Base-by-base conservation (phyloP, 345 rosid genomes). In the Chamaenerion angustifolium region DNA sequence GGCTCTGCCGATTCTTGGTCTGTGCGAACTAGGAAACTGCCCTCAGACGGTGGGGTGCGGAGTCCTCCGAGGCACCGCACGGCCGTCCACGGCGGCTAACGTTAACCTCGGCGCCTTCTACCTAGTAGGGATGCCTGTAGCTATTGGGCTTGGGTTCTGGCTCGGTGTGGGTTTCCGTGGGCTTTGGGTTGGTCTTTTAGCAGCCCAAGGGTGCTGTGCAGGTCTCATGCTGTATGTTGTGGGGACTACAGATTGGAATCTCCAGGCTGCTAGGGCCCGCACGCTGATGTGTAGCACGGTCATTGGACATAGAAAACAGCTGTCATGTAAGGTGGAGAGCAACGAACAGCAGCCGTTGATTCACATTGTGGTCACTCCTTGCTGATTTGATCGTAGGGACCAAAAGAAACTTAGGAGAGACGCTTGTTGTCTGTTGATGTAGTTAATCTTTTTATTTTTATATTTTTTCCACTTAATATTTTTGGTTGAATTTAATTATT, bases 11-110 rank as follows among this genome's bases (percentile, higher is more conserved):
- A 79, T 90, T 41, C 65, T 90, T 46, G 98, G 98, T 19, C 51
- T 79, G 21, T 82, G 92, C 64, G 92, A 82, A 69, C 71, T 82
- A 5, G 92, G 86, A 13, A 90, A 90, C 82, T 83, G 92, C 56
- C 98, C 98, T 2, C 98, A 90, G 64, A 90, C 98, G 41, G 94
- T 86, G 45, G 92, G 92, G 0, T 90, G 98, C 58, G 95, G 97
- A n/a, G 94, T 83, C 44, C 74, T 90, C 2, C 64, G 97, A 48
- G 98, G 98, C 17, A 77, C 73, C n/a, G 98, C 98, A 4, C 72
- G 95, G 10, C 95, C 98, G 8, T 53, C 92, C 9, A 74, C 77
- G 11, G 98, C 94, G 46, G 98, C 98, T 3, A 83, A 76, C 49
- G 88, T 90, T 48, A 90, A 90, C 72, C 81, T 90, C 0, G 80